Evolutionary conservation across 768 basidiomycete genomes (phyloP).

Genomic region (Phylloporus scabripes): DNA sequence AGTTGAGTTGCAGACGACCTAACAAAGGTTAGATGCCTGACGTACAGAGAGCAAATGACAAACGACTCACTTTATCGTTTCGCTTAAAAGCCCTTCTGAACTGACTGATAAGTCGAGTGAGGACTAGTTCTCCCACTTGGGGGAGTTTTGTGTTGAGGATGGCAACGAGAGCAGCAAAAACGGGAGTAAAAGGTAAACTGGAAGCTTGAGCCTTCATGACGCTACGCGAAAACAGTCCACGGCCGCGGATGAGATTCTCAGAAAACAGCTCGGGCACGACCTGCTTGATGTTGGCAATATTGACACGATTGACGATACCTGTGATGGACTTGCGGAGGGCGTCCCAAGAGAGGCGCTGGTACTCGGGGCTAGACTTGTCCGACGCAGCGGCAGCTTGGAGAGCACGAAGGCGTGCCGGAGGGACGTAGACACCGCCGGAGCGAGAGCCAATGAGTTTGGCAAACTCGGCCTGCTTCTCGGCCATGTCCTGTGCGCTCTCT

Average conservation of each 20-base stretch:
- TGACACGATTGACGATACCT: constrained; percentile 99
- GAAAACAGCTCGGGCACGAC: constrained; percentile 86
- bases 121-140: constrained; percentile 87
- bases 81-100: constrained; percentile 93
- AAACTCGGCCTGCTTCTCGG: constrained; percentile 82
- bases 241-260: constrained; percentile 91
- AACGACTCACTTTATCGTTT: constrained; percentile 84
- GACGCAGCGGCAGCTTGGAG: constrained; percentile 76
- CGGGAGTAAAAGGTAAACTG: constrained; percentile 96
- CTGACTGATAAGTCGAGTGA: constrained; percentile 88
- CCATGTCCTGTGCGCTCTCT: constrained; percentile 38
- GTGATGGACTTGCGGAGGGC: constrained; percentile 96
- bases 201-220: constrained; percentile 98
- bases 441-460: constrained; percentile 76
- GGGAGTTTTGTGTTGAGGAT: constrained; percentile 98
- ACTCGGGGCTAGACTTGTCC: constrained; percentile 84
- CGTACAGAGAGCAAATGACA: neutral
- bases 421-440: constrained; percentile 94
- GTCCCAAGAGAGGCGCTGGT: constrained; percentile 96
- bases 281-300: constrained; percentile 92
- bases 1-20: constrained; percentile 92
- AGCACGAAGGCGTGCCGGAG: constrained; percentile 87
- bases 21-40: constrained; percentile 1
- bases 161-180: constrained; percentile 90
- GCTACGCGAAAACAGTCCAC: constrained; percentile 88